Evolutionary conservation across 192 early-diverging fungal genomes (phyloP).

Genomic region (Pecoramyces ruminantium): DNA sequence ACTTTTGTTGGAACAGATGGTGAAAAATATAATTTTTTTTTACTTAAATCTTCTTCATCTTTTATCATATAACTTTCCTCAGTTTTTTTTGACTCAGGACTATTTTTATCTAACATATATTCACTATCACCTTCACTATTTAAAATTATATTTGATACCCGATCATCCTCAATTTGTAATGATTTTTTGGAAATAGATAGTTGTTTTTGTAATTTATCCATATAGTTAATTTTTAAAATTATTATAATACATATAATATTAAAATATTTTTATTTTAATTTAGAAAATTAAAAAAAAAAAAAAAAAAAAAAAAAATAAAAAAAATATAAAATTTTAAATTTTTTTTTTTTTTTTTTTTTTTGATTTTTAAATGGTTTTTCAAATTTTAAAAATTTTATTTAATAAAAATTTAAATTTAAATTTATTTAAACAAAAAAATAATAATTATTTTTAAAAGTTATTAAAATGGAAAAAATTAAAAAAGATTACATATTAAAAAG

Average conservation of each 20-base stretch:
- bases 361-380: too few species aligned
- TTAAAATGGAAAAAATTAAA: not conserved
- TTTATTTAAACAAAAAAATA: too few species aligned
- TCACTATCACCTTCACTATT: not conserved
- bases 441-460: too few species aligned
- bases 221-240: not conserved
- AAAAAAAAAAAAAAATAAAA: too few species aligned
- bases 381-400: too few species aligned
- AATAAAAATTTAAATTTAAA: too few species aligned
- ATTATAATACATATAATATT: too few species aligned
- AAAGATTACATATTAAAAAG: not conserved
- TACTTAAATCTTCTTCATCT: not conserved
- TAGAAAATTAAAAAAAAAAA: too few species aligned
- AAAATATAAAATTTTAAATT: too few species aligned
- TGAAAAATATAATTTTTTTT: not conserved
- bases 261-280: too few species aligned
- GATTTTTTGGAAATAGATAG: not conserved
- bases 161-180: not conserved
- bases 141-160: not conserved
- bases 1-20: not conserved
- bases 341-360: too few species aligned
- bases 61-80: not conserved
- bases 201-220: not conserved
- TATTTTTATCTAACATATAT: not conserved
- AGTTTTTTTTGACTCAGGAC: not conserved